These are phyloP conservation scores for Adenanthera pavonina DNA, from an alignment of 306 rosid genomes.

Conservation along the genomic window DNA sequence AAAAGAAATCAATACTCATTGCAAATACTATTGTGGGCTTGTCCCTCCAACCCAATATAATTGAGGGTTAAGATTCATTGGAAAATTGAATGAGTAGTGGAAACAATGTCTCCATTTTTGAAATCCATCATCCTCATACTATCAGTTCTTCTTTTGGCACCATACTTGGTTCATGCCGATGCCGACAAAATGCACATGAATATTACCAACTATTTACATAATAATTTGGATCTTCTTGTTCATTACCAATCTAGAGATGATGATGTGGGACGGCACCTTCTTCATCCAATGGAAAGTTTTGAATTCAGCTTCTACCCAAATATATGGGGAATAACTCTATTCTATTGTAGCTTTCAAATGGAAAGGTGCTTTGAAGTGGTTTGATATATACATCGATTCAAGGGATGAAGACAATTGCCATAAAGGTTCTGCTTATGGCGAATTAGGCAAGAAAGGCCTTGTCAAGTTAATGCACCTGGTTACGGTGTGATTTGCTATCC, in stretches of 20 bases:
- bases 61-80: too few species aligned
- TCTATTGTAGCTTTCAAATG: constrained; percentile 5
- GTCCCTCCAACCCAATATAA: too few species aligned
- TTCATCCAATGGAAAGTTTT: neutral
- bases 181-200: neutral
- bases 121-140: neutral
- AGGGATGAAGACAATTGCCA: neutral
- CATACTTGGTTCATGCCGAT: neutral
- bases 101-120: neutral
- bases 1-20: too few species aligned
- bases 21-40: too few species aligned
- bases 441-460: neutral
- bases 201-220: neutral
- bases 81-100: too few species aligned
- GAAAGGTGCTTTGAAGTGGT: neutral
- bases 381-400: neutral
- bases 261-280: neutral
- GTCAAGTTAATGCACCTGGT: neutral
- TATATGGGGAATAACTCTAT: neutral
- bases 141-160: neutral
- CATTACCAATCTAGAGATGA: neutral
- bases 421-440: neutral
- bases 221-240: neutral
- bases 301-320: neutral
- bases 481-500: neutral